These are phyloP conservation scores for Nidularia sp. DNA, from an alignment of 768 basidiomycete genomes.

Conservation along the genomic window DNA sequence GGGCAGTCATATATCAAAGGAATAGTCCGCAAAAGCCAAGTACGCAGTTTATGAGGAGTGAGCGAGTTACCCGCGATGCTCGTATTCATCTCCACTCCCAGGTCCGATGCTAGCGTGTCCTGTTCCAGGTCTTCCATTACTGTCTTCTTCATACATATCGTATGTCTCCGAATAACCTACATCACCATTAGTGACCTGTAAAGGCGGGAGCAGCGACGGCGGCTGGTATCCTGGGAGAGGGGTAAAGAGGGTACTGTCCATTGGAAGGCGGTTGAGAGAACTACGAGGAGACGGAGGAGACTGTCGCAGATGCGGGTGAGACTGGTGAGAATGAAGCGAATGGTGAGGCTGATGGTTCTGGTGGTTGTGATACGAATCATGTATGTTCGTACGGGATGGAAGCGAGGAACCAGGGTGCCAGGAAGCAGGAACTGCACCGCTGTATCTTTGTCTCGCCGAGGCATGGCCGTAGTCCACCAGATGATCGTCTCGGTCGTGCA, in stretches of 20 bases:
- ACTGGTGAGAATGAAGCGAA: constrained; percentile 16
- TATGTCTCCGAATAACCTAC: constrained; percentile 23
- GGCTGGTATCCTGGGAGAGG: constrained; percentile 60
- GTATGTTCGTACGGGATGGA: constrained; percentile 13
- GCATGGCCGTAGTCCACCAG: constrained; percentile 16
- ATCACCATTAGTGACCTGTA: constrained; percentile 17
- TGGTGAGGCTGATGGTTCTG: constrained; percentile 10
- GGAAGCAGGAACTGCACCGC: constrained; percentile 21
- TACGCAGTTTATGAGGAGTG: background rate
- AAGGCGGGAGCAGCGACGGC: constrained; percentile 29
- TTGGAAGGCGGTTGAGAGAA: constrained; percentile 42
- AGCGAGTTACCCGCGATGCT: constrained; percentile 6
- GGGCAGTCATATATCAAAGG: no score
- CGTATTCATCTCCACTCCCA: constrained; percentile 25
- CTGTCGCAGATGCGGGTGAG: constrained; percentile 14
- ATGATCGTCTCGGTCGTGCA: constrained; percentile 26
- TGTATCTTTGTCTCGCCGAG: constrained; percentile 23
- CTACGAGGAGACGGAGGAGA: constrained; percentile 20
- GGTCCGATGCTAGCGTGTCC: constrained; percentile 32
- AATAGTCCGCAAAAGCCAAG: background rate
- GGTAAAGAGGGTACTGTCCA: constrained; percentile 67
- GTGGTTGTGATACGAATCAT: constrained; percentile 17
- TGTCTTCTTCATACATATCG: constrained; percentile 35
- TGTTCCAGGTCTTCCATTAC: constrained; percentile 31
- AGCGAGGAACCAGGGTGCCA: constrained; percentile 26